Conservation (phyloP, 2,329 filamentous ascomycete species). For the Aspergillus costaricaensis region DNA sequence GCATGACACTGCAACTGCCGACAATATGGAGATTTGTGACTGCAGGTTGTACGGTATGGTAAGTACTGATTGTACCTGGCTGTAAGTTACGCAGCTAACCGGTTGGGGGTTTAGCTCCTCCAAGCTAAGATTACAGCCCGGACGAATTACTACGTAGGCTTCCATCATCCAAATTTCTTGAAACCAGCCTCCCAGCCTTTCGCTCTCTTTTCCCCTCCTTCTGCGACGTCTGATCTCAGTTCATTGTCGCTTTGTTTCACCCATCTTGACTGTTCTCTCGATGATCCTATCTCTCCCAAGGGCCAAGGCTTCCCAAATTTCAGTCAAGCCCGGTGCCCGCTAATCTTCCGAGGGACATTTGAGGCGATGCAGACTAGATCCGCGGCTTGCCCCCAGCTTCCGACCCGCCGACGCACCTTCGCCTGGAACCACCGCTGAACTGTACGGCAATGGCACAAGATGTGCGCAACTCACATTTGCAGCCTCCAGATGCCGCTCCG, state of each 20-base stretch:
- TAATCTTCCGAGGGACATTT: conserved; percentile 18
- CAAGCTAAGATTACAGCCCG: background rate
- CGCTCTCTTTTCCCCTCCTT: background rate
- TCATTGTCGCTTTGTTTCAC: background rate
- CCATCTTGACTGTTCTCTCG: background rate
- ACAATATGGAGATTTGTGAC: background rate
- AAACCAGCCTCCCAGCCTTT: conserved; percentile 4
- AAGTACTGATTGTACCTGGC: background rate
- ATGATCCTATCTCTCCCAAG: background rate
- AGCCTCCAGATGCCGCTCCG: conserved; percentile 21
- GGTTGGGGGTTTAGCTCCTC: too few relatives aligned
- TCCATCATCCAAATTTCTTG: background rate
- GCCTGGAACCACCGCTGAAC: conserved; percentile 22
- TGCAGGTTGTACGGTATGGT: background rate
- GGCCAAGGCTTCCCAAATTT: conserved; percentile 1
- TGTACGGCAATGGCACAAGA: conserved; percentile 35
- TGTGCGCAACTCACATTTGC: conserved; percentile 28
- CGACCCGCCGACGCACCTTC: conserved; percentile 24
- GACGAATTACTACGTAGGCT: background rate
- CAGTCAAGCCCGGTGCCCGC: conserved; percentile 4
- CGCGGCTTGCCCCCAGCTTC: conserved; percentile 23
- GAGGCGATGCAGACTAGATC: conserved; percentile 31
- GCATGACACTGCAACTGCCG: background rate
- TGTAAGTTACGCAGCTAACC: background rate
- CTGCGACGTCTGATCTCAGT: background rate